phyloP scores from a whole-genome alignment of 164 flowering plant genomes.

The Dillenia suffruticosa region DNA sequence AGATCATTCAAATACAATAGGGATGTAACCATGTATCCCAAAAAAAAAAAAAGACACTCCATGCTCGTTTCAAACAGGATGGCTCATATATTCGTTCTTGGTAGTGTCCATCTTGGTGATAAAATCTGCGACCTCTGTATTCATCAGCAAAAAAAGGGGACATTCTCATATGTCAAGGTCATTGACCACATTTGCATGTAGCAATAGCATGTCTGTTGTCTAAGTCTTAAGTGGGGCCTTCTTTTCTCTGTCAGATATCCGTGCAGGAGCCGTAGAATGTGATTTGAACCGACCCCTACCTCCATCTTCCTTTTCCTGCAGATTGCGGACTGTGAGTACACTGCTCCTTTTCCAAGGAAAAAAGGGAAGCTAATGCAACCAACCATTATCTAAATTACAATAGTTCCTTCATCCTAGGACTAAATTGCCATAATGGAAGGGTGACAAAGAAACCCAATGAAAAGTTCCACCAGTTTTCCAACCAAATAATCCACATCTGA shows the following conservation, averaged over 20 bases:
- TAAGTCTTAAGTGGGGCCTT: constrained; percentile 90
- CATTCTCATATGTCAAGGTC: too few species aligned
- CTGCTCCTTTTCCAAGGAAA: background rate
- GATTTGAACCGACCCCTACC: constrained; percentile 98
- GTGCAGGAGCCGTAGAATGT: constrained; percentile 80
- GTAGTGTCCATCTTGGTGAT: too few species aligned
- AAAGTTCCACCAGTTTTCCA: background rate
- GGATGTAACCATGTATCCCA: background rate
- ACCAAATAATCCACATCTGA: background rate
- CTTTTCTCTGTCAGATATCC: constrained; percentile 94
- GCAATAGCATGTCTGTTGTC: too few species aligned
- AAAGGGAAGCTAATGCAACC: too few species aligned
- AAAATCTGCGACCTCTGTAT: too few species aligned
- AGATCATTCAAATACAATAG: too few species aligned
- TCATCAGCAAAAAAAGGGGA: too few species aligned
- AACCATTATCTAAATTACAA: too few species aligned
- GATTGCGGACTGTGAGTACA: constrained; percentile 3
- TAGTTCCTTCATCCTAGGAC: too few species aligned
- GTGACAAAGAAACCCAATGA: background rate
- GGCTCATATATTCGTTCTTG: too few species aligned
- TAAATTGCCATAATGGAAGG: too few species aligned
- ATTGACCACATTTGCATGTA: too few species aligned
- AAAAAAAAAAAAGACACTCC: background rate
- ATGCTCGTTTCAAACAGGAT: background rate
- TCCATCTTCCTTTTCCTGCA: constrained; percentile 85